Conservation (phyloP, 139 green algal genomes). For the Zygnema circumcarinatum region DNA sequence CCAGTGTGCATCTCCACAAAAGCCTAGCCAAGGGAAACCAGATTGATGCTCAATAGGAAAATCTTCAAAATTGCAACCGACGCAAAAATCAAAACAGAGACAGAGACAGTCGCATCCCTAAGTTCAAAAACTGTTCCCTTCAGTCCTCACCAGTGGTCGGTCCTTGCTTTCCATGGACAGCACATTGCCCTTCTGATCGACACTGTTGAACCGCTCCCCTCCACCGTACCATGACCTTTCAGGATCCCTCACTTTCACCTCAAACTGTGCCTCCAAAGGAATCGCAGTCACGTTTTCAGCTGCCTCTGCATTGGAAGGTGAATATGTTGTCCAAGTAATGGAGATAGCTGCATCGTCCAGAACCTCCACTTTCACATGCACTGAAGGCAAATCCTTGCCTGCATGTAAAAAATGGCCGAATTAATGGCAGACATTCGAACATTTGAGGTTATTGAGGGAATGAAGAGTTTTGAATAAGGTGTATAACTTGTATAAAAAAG, state of each 20-base stretch:
- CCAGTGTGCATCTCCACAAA: no score
- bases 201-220: constrained; percentile 50
- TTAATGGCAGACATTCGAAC: no score
- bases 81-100: not conserved
- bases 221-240: constrained; percentile 46
- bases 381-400: no score
- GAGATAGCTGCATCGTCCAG: not conserved
- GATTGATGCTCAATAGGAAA: not conserved
- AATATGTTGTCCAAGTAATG: not conserved
- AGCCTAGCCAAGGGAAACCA: no score
- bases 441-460: no score
- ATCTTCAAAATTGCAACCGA: not conserved
- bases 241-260: not conserved
- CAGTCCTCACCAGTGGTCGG: not conserved
- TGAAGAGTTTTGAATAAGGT: no score
- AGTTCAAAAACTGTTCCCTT: not conserved
- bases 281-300: not conserved
- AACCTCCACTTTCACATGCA: no score
- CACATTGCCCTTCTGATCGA: constrained; percentile 34
- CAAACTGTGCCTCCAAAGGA: not conserved
- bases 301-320: not conserved
- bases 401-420: no score
- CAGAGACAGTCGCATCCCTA: not conserved
- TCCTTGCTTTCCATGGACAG: constrained; percentile 44
- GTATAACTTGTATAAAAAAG: no score